phyloP scores from a whole-genome alignment of 2,329 filamentous ascomycete species.

The Claviceps pazoutovae region DNA sequence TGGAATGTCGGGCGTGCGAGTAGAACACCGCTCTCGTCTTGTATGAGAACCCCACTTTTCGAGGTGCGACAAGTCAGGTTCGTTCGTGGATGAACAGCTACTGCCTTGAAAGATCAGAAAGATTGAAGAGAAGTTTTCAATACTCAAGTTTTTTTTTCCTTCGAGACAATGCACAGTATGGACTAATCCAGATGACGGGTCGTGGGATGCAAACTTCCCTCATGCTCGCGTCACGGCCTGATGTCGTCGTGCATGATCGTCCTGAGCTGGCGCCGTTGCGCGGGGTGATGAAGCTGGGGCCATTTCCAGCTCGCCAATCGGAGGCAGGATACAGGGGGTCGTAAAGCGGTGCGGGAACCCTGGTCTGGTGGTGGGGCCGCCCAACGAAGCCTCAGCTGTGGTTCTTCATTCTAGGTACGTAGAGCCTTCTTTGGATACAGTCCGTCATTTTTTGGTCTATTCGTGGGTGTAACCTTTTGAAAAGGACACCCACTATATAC shows the following conservation, averaged over 20 bases:
- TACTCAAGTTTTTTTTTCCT: too few relatives aligned
- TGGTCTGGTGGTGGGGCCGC: too few relatives aligned
- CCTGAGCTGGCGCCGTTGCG: constrained; percentile 8
- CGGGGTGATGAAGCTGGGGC: constrained; percentile 8
- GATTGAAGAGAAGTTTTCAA: not conserved
- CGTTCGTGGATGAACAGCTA: not conserved
- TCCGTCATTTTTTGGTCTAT: too few relatives aligned
- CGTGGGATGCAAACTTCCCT: not conserved
- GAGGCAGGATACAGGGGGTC: not conserved
- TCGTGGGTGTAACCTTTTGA: too few relatives aligned
- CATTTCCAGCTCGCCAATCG: not conserved
- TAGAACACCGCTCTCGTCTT: not conserved
- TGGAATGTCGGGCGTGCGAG: not conserved
- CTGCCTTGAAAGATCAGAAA: not conserved
- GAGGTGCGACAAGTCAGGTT: not conserved
- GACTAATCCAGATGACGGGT: not conserved
- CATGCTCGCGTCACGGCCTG: not conserved
- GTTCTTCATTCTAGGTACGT: too few relatives aligned
- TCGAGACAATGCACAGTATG: too few relatives aligned
- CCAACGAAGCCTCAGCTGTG: too few relatives aligned
- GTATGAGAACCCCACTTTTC: not conserved
- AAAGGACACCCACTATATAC: too few relatives aligned
- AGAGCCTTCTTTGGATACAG: too few relatives aligned
- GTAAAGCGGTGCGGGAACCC: too few relatives aligned
- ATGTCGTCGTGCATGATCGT: not conserved